These are phyloP conservation scores for Leccinum arenicola DNA, from an alignment of 768 basidiomycete genomes.

Conservation along the genomic window DNA sequence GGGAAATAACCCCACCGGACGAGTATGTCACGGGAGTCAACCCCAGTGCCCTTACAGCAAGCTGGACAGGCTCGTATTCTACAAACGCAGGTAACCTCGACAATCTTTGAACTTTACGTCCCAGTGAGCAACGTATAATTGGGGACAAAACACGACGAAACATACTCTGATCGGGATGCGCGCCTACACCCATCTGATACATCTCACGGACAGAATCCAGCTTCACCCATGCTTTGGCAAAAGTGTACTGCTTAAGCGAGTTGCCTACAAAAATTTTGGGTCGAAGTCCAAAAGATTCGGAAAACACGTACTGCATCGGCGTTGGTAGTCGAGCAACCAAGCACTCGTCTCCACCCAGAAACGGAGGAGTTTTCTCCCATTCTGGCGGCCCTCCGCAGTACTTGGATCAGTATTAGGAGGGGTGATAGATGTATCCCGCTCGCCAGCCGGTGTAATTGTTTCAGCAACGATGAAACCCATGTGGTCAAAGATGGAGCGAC, in stretches of 20 bases:
- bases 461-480: slow-evolving; percentile 37
- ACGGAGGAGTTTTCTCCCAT: slow-evolving; percentile 62
- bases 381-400: slow-evolving; percentile 45
- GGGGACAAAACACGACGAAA: background rate
- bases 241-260: slow-evolving; percentile 43
- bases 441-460: slow-evolving; percentile 18
- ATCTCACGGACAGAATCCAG: slow-evolving; percentile 62
- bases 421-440: slow-evolving; percentile 44
- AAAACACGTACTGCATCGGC: slow-evolving; percentile 39
- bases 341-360: slow-evolving; percentile 78
- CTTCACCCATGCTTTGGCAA: slow-evolving; percentile 46
- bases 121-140: slow-evolving; percentile 3
- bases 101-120: slow-evolving; percentile 50
- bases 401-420: slow-evolving; percentile 54
- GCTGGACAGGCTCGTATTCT: slow-evolving; percentile 38
- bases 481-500: slow-evolving; percentile 39
- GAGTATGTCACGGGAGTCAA: slow-evolving; percentile 66
- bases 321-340: slow-evolving; percentile 61
- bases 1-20: slow-evolving; percentile 42
- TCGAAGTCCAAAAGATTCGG: slow-evolving; percentile 6
- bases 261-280: slow-evolving; percentile 35
- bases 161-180: slow-evolving; percentile 76
- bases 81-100: slow-evolving; percentile 43
- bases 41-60: slow-evolving; percentile 51
- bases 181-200: slow-evolving; percentile 71